Conservation (phyloP, 306 rosid species). For the Prunus armeniaca region DNA sequence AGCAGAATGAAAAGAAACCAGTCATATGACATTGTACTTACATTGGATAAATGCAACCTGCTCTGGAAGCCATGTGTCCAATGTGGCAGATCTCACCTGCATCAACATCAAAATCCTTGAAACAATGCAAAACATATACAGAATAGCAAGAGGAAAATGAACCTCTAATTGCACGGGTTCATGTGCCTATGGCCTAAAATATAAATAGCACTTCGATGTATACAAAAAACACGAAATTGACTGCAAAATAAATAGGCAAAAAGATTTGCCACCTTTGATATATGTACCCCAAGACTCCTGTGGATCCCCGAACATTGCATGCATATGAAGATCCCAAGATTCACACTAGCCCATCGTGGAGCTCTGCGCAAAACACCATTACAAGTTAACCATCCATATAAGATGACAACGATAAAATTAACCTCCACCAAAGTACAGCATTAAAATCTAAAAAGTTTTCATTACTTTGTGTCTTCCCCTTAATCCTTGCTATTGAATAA, state of each 20-base stretch:
- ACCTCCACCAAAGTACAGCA: not conserved
- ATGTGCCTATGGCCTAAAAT: not conserved
- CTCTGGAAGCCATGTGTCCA: conserved; percentile 96
- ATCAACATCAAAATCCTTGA: conserved; percentile 13
- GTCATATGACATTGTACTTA: conserved; percentile 25
- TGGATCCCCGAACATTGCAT: conserved; percentile 95
- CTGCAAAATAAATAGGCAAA: conserved; percentile 7
- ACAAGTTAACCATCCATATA: not conserved
- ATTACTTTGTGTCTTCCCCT: not conserved
- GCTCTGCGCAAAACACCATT: conserved; percentile 48
- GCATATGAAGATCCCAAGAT: conserved; percentile 87
- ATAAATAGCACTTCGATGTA: not conserved
- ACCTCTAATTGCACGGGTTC: not conserved
- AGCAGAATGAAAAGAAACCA: conserved; percentile 11
- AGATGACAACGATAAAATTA: not conserved
- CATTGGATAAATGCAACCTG: conserved; percentile 89
- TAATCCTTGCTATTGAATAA: not conserved
- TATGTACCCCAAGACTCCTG: conserved; percentile 92
- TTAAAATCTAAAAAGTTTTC: not conserved
- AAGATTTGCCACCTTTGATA: conserved; percentile 58
- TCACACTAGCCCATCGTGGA: conserved; percentile 96
- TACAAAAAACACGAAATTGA: not conserved
- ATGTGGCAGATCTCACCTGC: conserved; percentile 90
- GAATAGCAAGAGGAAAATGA: not conserved
- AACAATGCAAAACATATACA: not conserved